Conservation (phyloP, 78 protist genomes). For the Emiliania huxleyi region DNA sequence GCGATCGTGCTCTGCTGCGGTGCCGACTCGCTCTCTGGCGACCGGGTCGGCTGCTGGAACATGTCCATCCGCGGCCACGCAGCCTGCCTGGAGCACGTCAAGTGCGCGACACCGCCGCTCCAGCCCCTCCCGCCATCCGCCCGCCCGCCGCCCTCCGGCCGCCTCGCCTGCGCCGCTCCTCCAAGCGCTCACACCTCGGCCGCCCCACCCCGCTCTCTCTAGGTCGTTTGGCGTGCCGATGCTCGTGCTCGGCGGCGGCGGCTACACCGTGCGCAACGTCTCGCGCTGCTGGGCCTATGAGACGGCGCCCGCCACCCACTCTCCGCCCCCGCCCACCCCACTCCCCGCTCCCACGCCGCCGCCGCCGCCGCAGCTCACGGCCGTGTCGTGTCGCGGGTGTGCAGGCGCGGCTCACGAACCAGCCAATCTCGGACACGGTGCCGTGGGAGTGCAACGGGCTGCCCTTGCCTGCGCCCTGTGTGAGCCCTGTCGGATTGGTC, state of each 20-base stretch:
- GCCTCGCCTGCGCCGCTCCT: too few species aligned
- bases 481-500: too few species aligned
- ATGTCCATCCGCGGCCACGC: slow-evolving; percentile 86
- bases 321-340: slow-evolving; percentile 49
- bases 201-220: too few species aligned
- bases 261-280: slow-evolving; percentile 96
- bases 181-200: too few species aligned
- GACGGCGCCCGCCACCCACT: slow-evolving; percentile 74
- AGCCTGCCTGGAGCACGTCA: slow-evolving; percentile 81
- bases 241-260: slow-evolving; percentile 99
- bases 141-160: too few species aligned
- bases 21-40: slow-evolving; percentile 95
- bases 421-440: slow-evolving; percentile 47
- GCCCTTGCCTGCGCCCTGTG: too few species aligned
- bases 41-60: slow-evolving; percentile 95
- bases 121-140: too few species aligned
- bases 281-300: slow-evolving; percentile 98
- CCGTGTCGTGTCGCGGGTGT: too few species aligned
- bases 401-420: neutral
- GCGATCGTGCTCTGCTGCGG: slow-evolving; percentile 97
- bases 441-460: too few species aligned
- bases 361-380: too few species aligned
- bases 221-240: slow-evolving; percentile 87
- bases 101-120: too few species aligned
- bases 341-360: too few species aligned